Base-by-base conservation (phyloP, 2,329 filamentous ascomycete genomes). In the Mollisiaceae sp. region DNA sequence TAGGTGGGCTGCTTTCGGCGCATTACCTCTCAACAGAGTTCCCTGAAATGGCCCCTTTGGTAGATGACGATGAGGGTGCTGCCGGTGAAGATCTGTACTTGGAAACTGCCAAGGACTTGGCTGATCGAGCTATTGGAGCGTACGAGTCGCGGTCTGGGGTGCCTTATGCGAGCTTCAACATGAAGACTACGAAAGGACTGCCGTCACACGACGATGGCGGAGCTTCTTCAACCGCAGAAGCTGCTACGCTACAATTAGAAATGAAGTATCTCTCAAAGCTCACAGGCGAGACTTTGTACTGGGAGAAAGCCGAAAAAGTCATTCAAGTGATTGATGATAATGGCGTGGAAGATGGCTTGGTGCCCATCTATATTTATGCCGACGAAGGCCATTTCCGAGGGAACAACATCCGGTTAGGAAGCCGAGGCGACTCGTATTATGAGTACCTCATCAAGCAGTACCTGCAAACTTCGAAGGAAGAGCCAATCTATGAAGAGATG, bases 381-480 rank as follows among this genome's bases (percentile, higher is more conserved):
- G 86, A 89, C 35, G 88, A 82, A 14, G 95, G 95, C 64, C 81
- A 87, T 61, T 99, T 98, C 79, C 85, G 87, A 59, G 93, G 92
- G 22, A 80, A 88, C 22, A 97, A 97, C 75, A 94, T 99, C 74
- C 91, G 95, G 20, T 84, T 98, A 24, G 95, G 95, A 45, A 97
- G 93, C 77, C 88, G 95, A 67, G 95, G 95, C 55, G 95, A 99
- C 81, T 97, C 94, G 57, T 99, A 98, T 80, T 99, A 99, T 79
- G 93, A 99, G 80, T 99, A 99, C 77, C 87, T 99, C 59, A 96
- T 98, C 82, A 99, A 99, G 81, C 95, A 99, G 78, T 98, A 97
- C 76, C 84, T 97, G 22, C 95, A 99, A 78, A 99, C 95, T 14
- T 92, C 91, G 64, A 88, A 91, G 76, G 84, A 94, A 74, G 94